These are phyloP conservation scores for Boehmeria nivea DNA, from an alignment of 306 rosid species.

Conservation along the genomic window DNA sequence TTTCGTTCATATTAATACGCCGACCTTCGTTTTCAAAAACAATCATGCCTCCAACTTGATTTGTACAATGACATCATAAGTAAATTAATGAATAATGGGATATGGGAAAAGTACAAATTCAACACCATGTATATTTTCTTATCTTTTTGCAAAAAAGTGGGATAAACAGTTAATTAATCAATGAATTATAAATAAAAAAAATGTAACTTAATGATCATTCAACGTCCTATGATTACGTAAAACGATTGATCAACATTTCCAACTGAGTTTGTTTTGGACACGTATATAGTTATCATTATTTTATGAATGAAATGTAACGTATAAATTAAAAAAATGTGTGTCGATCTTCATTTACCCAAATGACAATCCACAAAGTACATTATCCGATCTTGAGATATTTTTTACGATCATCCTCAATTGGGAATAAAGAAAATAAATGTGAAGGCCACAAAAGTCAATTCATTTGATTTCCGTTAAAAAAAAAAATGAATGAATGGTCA, in stretches of 20 bases:
- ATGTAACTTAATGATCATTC: background rate
- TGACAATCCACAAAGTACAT: background rate
- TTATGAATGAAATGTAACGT: background rate
- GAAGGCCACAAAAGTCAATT: conserved; percentile 6
- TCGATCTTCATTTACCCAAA: too few species aligned
- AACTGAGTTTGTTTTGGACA: background rate
- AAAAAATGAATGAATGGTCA: background rate
- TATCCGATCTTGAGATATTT: background rate
- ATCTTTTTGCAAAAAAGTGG: too few species aligned
- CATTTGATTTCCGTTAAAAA: background rate
- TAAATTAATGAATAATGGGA: too few species aligned
- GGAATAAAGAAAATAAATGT: background rate
- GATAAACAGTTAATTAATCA: too few species aligned
- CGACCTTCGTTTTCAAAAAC: background rate
- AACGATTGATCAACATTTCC: background rate
- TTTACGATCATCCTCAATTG: background rate
- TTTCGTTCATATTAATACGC: background rate
- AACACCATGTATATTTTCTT: too few species aligned
- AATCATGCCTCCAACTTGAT: background rate
- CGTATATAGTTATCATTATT: too few species aligned
- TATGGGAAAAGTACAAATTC: too few species aligned
- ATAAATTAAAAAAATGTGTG: background rate
- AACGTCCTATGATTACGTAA: background rate
- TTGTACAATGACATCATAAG: background rate
- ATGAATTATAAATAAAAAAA: background rate